Conservation (phyloP, 768 basidiomycete species). For the Mrakia frigida region DNA sequence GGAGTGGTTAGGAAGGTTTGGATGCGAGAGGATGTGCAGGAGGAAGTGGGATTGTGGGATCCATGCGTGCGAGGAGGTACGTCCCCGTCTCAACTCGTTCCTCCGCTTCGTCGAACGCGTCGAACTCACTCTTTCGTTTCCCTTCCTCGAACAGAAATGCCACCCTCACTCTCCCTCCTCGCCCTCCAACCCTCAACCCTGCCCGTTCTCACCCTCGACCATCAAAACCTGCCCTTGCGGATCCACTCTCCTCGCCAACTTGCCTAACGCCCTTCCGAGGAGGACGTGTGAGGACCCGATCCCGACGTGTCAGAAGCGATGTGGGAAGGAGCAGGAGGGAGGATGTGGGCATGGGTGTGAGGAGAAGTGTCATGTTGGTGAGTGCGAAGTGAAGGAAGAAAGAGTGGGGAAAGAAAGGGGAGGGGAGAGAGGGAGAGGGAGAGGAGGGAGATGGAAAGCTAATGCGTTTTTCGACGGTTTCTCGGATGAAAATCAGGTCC, state of each 20-base stretch:
- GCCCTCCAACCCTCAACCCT: slow-evolving; percentile 53
- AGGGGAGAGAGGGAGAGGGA: no score
- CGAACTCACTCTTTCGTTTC: slow-evolving; percentile 13
- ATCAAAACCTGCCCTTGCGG: slow-evolving; percentile 81
- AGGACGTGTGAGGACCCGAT: slow-evolving; percentile 65
- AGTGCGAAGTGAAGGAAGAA: not conserved
- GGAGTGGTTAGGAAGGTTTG: slow-evolving; percentile 62
- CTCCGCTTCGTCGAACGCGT: not conserved
- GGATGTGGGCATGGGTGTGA: slow-evolving; percentile 70
- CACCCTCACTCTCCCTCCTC: slow-evolving; percentile 60
- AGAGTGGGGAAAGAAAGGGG: no score
- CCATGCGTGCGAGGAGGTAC: slow-evolving; percentile 59
- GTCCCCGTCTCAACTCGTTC: slow-evolving; percentile 16
- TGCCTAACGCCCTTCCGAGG: slow-evolving; percentile 37
- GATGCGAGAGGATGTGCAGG: slow-evolving; percentile 60
- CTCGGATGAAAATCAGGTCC: slow-evolving; percentile 46
- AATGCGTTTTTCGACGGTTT: no score
- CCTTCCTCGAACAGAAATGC: slow-evolving; percentile 48
- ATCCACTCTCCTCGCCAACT: slow-evolving; percentile 52
- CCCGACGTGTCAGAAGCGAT: slow-evolving; percentile 68
- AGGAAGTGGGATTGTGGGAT: slow-evolving; percentile 69
- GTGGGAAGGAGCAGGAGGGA: slow-evolving; percentile 57
- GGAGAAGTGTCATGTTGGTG: slow-evolving; percentile 58
- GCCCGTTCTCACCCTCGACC: slow-evolving; percentile 62
- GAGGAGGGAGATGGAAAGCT: not conserved